Base-by-base conservation (phyloP, 2,329 filamentous ascomycete genomes). In the Pseudogymnoascus sp. region DNA sequence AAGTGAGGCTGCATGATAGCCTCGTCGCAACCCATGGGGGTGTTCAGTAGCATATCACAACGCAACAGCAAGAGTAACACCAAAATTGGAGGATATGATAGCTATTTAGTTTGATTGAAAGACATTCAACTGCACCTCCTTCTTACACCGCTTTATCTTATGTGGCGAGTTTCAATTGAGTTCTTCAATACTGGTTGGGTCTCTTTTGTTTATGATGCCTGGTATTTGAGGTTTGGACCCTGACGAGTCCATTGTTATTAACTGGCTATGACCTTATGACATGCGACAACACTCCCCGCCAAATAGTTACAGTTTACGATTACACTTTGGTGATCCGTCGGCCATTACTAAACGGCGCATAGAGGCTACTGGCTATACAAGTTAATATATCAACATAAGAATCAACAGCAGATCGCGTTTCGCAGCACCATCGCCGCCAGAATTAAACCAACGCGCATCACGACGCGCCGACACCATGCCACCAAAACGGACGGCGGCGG, bases 401-500 rank as follows among this genome's bases (percentile, higher is more conserved):
- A 60, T 40, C 38, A 26, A 40, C 35, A 40, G 5, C 3, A 60
- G 35, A 12, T 41, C 33, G 59, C 59, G 14, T 24, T 41, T 26
- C 6, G 31, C 33, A 60, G 26, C 59, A 38, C 14, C 33, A 38
- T 26, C 35, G 35, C n/a, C 35, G 12, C 59, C 35, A 16, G 38
- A 10, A 56, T 56, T 33, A 6, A 60, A 60, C 12, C 59, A 40
- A 26, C 33, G 38, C 59, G 59, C 59, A 41, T 41, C 59, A 38
- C 35, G 35, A 41, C 59, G 35, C 59, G 38, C 59, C 59, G 19
- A 26, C 33, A 41, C 19, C 12, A 60, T 60, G 59, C 59, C 59
- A n/a, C 59, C 35, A 40, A 60, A 60, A 28, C 35, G 59, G 6
- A 31, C 59, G 35, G 65, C 63, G 60, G 63, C 68, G 12, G 61